These are phyloP conservation scores for Trichoderma citrinoviride DNA, from an alignment of 2,329 filamentous ascomycete genomes.

Conservation along the genomic window DNA sequence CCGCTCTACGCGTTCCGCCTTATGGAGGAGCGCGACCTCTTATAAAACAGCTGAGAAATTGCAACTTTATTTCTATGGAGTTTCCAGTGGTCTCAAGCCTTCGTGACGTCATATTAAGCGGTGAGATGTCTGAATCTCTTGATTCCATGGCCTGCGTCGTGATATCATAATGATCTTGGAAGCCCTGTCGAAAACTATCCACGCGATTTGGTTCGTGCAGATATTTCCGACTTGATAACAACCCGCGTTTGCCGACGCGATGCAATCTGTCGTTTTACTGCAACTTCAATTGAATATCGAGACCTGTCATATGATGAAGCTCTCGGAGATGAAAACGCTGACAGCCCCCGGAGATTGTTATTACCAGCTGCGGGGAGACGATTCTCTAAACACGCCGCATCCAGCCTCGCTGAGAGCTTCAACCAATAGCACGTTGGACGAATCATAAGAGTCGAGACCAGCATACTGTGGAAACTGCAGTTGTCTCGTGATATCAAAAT, in stretches of 20 bases:
- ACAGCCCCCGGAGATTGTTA: background rate
- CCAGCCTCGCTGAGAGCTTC: background rate
- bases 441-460: background rate
- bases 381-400: background rate
- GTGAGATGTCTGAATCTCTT: background rate
- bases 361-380: background rate
- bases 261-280: background rate
- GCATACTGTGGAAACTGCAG: background rate
- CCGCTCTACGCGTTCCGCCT: background rate
- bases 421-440: background rate
- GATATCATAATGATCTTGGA: background rate
- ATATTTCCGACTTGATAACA: background rate
- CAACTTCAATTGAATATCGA: too few species aligned
- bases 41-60: conserved; percentile 8
- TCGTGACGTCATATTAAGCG: conserved; percentile 13
- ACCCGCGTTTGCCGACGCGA: background rate
- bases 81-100: conserved; percentile 4
- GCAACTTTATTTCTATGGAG: conserved; percentile 5
- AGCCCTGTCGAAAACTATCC: background rate
- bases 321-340: background rate
- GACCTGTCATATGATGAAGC: background rate
- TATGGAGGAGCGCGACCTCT: background rate
- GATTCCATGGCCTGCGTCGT: background rate
- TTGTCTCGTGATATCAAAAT: background rate
- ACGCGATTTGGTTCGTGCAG: background rate